These are phyloP conservation scores for Trametes cubensis DNA, from an alignment of 768 basidiomycete species.

Conservation along the genomic window DNA sequence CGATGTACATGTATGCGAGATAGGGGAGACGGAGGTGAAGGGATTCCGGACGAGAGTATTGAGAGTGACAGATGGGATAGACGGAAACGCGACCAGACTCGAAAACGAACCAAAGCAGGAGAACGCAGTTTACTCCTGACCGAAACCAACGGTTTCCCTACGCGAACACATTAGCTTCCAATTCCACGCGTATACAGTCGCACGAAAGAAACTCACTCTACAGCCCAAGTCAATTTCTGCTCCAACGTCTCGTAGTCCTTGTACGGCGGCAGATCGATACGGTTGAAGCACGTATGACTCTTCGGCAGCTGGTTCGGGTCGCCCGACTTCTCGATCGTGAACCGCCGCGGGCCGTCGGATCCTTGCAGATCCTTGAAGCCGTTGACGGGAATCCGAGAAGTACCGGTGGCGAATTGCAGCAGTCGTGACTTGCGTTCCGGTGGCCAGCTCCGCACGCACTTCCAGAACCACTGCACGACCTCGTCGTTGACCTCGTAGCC, in stretches of 20 bases:
- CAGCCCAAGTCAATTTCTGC: conserved; percentile 91
- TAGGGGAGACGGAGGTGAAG: too few species aligned
- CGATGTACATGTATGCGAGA: neutral
- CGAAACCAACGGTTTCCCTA: conserved; percentile 93
- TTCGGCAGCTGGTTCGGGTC: conserved; percentile 96
- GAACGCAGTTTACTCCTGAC: conserved; percentile 68
- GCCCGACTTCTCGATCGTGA: conserved; percentile 98
- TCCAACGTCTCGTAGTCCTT: conserved; percentile 94
- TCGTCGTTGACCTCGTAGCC: conserved; percentile 95
- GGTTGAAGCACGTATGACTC: conserved; percentile 95
- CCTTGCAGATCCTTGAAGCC: conserved; percentile 99
- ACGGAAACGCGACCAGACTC: too few species aligned
- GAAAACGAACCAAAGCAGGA: neutral
- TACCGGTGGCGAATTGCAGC: conserved; percentile 96
- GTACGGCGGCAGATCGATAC: conserved; percentile 97
- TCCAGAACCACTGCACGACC: conserved; percentile 99
- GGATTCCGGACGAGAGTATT: too few species aligned
- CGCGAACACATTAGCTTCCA: conserved; percentile 18
- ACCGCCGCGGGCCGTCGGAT: conserved; percentile 93
- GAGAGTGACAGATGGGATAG: too few species aligned
- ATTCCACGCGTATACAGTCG: neutral
- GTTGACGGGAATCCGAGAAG: conserved; percentile 95
- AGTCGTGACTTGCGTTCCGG: conserved; percentile 96
- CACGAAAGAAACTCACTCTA: conserved; percentile 66
- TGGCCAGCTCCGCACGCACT: conserved; percentile 96